Evolutionary conservation across 2,329 filamentous ascomycete genomes (phyloP), one percentile per base, ranked within the genome.

Genomic region (Talaromyces piceae): DNA sequence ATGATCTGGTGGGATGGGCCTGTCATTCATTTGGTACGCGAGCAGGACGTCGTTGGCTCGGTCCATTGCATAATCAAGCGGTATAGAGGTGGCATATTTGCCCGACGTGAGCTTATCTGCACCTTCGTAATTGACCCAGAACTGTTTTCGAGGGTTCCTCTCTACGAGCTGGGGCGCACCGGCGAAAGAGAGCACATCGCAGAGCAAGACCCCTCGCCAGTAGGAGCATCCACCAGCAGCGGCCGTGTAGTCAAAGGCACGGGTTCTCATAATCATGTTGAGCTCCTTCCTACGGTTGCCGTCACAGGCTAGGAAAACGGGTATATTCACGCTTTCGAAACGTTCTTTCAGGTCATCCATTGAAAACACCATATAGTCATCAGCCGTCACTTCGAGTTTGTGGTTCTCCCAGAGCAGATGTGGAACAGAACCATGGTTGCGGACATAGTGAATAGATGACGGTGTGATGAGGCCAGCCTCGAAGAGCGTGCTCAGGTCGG

Each of bases 381-480:
- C 68, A 18, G 69, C 58, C 5, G 67, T 62, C 20, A 79, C 61
- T 13, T 79, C 71, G 3, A 80, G 58, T 12, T 66, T 62, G 58
- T 79, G 76, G 8, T 67, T 71, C 49, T 77, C 74, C 75, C 74
- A 79, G 0, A 77, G 56, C 0, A 78, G 51, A 6, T 72, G 65
- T 0, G 77, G 77, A 1, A 80, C 77, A 3, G 73, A 61, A n/a
- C 75, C 76, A 52, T 80, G 77, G 47, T 77, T 80, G 3, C 77
- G 68, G 11, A 79, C 74, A 52, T 77, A 79, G 57, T 78, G 75
- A 1, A 79, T 55, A 49, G 72, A 65, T 47, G 75, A 77, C 0
- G 76, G 75, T 0, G 77, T 79, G 53, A 77, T 75, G 1, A 78
- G 60, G 0, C 76, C 76, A 4, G 69, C 71, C 0, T 74, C 66